Evolutionary conservation across 148 eudicot genomes (phyloP).

Genomic region (Tetragonia tetragonoides): DNA sequence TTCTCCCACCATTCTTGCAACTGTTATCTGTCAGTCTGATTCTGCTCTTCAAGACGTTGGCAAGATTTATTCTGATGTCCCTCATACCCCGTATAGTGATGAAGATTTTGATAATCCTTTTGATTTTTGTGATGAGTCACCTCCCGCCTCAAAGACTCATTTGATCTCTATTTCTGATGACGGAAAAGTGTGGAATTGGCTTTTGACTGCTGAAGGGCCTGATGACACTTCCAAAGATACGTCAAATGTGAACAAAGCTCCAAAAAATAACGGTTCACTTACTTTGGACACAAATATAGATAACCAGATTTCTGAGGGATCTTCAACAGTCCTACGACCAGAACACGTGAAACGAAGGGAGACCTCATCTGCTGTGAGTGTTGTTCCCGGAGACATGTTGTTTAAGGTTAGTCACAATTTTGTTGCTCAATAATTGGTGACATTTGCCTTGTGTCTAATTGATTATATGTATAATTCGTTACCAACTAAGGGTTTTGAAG

Average conservation of each 20-base stretch:
- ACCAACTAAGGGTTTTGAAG: background rate
- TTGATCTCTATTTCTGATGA: conserved; percentile 88
- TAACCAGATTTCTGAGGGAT: conserved; percentile 34
- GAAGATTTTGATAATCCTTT: conserved; percentile 67
- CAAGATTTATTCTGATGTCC: conserved; percentile 60
- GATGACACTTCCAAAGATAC: conserved; percentile 47
- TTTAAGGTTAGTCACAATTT: conserved; percentile 57
- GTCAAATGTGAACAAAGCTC: conserved; percentile 25
- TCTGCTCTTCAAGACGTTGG: conserved; percentile 65
- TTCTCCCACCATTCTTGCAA: conserved; percentile 84
- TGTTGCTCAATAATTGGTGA: background rate
- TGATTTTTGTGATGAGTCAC: conserved; percentile 69
- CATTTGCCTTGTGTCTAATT: background rate
- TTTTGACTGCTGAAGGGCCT: conserved; percentile 74
- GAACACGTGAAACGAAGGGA: conserved; percentile 33
- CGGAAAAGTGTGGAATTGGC: conserved; percentile 99
- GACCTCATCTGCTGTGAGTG: conserved; percentile 32
- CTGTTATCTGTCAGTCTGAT: conserved; percentile 73
- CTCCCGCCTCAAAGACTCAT: conserved; percentile 66
- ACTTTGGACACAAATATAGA: conserved; percentile 30
- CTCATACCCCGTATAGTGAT: conserved; percentile 46
- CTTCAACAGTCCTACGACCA: conserved; percentile 30
- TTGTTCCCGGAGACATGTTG: conserved; percentile 45
- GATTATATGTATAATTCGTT: background rate
- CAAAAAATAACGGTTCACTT: conserved; percentile 33